phyloP scores from a whole-genome alignment of 1,139 yeast genomes.

The Protomyces macrosporus region DNA sequence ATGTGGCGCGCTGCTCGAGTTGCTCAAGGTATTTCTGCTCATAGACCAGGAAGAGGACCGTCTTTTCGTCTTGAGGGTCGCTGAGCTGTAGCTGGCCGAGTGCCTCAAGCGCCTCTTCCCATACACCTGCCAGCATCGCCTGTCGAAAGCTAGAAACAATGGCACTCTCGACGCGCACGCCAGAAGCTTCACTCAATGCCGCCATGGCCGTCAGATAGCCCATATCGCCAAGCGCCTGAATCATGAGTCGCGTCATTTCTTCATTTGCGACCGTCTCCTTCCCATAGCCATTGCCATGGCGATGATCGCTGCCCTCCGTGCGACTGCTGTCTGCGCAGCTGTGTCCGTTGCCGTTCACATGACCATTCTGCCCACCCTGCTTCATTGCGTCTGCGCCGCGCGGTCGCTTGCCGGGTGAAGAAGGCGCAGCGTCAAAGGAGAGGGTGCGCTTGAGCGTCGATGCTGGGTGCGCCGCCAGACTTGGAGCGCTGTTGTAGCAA shows the following conservation, averaged over 20 bases:
- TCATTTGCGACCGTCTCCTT: not conserved
- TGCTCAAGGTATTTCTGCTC: constrained; percentile 43
- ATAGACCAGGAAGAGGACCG: constrained; percentile 37
- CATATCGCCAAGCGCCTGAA: constrained; percentile 48
- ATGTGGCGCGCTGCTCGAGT: constrained; percentile 39
- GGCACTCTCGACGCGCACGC: constrained; percentile 39
- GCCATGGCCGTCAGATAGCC: constrained; percentile 41
- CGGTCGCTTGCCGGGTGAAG: not conserved
- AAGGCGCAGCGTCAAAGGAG: not conserved
- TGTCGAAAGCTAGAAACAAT: constrained; percentile 43
- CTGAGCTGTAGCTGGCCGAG: constrained; percentile 38
- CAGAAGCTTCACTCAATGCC: constrained; percentile 44
- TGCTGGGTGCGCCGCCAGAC: not conserved
- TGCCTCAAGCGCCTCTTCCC: constrained; percentile 43
- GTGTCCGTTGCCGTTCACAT: not conserved
- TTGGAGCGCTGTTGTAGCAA: too few relatives aligned
- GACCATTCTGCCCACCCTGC: not conserved
- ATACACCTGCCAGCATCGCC: constrained; percentile 44
- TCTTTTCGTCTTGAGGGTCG: constrained; percentile 32
- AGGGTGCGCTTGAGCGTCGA: not conserved
- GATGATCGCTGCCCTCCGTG: too few relatives aligned
- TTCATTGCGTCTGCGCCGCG: not conserved
- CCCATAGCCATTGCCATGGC: too few relatives aligned
- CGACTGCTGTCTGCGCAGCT: not conserved
- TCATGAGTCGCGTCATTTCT: constrained; percentile 48